Conservation (phyloP, 2,329 filamentous ascomycete species). For the Talaromyces sp. region DNA sequence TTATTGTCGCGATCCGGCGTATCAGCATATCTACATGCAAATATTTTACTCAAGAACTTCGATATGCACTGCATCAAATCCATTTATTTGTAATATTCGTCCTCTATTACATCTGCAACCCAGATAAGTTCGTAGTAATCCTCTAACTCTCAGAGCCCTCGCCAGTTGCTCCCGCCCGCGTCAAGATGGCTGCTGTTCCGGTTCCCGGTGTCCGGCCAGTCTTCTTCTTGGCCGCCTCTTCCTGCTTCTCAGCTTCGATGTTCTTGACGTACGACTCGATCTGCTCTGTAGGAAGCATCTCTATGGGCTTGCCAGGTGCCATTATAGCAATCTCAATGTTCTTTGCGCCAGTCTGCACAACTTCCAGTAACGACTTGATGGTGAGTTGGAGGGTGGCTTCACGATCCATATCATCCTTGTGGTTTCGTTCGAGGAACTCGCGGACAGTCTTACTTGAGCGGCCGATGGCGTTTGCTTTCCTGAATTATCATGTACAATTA, state of each 20-base stretch:
- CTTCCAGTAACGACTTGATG: constrained; percentile 96
- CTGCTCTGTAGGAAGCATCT: constrained; percentile 92
- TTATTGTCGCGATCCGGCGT: background rate
- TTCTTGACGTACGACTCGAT: constrained; percentile 98
- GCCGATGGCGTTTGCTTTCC: constrained; percentile 99
- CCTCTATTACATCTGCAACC: constrained; percentile 1
- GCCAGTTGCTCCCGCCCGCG: constrained; percentile 50
- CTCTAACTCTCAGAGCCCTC: constrained; percentile 31
- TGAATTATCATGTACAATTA: constrained; percentile 40
- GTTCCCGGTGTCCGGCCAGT: constrained; percentile 53
- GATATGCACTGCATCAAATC: constrained; percentile 1
- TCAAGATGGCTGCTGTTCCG: constrained; percentile 65
- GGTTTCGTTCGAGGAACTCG: constrained; percentile 97
- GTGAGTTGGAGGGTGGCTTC: constrained; percentile 94
- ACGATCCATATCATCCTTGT: constrained; percentile 96
- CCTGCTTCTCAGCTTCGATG: constrained; percentile 99
- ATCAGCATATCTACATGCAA: background rate
- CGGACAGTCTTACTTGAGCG: constrained; percentile 98
- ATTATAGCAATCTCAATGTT: constrained; percentile 99
- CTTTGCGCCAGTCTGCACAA: constrained; percentile 98
- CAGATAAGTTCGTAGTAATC: constrained; percentile 14
- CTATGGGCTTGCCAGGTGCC: constrained; percentile 84
- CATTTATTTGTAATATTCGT: constrained; percentile 7
- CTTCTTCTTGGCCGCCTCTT: constrained; percentile 98
- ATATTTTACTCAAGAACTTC: background rate